Conservation (phyloP, 352 stramenopile species). For the Phytophthora pseudosyringae region DNA sequence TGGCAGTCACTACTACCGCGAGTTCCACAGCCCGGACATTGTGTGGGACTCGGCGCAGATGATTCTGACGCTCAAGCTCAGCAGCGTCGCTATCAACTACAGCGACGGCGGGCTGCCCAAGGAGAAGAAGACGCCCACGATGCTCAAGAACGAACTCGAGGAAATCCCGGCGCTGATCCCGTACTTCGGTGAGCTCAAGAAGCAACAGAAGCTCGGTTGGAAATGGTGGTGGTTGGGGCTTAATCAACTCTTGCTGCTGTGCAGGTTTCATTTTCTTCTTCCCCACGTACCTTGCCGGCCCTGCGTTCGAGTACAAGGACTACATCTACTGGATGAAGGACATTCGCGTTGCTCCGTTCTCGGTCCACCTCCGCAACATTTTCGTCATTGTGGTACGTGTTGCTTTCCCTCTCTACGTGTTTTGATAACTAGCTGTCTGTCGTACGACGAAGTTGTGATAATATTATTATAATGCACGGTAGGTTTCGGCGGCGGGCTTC, state of each 20-base stretch:
- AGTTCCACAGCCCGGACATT: constrained; percentile 81
- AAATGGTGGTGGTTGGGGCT: not conserved
- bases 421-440: not conserved
- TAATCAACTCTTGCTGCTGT: not conserved
- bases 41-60: constrained; percentile 89
- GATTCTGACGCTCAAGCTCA: constrained; percentile 88
- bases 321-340: constrained; percentile 86
- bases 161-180: constrained; percentile 67
- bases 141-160: constrained; percentile 77
- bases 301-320: constrained; percentile 87
- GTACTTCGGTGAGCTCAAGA: constrained; percentile 62
- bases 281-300: constrained; percentile 85
- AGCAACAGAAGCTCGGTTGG: not conserved
- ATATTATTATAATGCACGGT: not conserved
- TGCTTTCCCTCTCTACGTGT: not conserved
- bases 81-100: constrained; percentile 84
- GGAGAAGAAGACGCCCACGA: constrained; percentile 77
- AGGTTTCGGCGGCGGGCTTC: constrained; percentile 77
- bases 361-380: constrained; percentile 78
- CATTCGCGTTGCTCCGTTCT: constrained; percentile 63
- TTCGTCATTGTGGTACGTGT: constrained; percentile 69
- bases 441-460: not conserved
- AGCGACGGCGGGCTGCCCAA: constrained; percentile 71
- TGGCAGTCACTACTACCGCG: constrained; percentile 83
- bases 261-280: constrained; percentile 90